Percentiles rank a stretch among this genome's conserved stretches.
phyloP scores from a whole-genome alignment of 169 alveolate species.

The Perkinsus marinus region DNA sequence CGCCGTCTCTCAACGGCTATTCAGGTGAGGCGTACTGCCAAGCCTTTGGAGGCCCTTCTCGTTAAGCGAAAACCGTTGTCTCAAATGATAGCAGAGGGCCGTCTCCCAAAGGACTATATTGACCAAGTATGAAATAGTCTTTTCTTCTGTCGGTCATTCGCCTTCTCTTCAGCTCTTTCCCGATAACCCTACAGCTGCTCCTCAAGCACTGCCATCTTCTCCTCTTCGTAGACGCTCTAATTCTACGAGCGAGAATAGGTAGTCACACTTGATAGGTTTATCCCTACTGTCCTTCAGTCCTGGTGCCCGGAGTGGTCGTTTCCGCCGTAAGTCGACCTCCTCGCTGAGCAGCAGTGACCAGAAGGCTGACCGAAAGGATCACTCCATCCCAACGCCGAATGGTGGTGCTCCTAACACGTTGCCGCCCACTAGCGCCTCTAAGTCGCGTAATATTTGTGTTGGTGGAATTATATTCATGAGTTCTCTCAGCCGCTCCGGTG shows the following conservation, averaged over 20 bases:
- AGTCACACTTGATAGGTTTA: not conserved
- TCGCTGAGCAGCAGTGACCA: not conserved
- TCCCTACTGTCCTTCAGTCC: not conserved
- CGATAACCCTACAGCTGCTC: not conserved
- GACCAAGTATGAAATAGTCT: not conserved
- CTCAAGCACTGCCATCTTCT: not conserved
- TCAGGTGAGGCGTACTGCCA: not conserved
- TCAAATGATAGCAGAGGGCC: not conserved
- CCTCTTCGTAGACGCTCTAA: not conserved
- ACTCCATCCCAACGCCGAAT: not conserved
- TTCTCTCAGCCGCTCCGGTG: not conserved
- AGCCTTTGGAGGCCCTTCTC: not conserved
- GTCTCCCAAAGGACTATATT: not conserved
- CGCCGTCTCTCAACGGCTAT: not conserved
- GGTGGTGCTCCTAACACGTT: too few species aligned
- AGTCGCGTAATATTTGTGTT: too few species aligned
- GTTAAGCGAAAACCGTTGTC: not conserved
- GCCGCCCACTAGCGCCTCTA: too few species aligned
- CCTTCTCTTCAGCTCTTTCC: not conserved
- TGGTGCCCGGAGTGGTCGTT: not conserved
- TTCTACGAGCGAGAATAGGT: not conserved
- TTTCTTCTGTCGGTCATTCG: not conserved
- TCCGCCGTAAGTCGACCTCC: not conserved
- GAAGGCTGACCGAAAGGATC: too few species aligned
- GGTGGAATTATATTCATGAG: not conserved